Base-by-base conservation (phyloP, 441 rosid genomes). In the Gossypium davidsonii region DNA sequence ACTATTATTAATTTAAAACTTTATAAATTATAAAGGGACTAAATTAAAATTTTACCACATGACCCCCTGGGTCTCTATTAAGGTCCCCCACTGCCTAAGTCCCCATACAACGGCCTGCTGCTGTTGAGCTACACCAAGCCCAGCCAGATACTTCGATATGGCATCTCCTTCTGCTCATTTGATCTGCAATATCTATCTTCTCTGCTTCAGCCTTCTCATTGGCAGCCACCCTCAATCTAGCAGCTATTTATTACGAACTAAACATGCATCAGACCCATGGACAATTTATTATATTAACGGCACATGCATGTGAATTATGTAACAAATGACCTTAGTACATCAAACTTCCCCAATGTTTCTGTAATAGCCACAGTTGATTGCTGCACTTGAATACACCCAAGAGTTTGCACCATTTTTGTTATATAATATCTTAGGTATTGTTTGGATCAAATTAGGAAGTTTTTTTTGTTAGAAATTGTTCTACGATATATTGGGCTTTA, bases 261-360 rank as follows among this genome's bases (percentile, higher is more conserved):
- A 44, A 49, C 26, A 48, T 1, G 53, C 9, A 59, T 67, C 23
- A 67, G 21, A 48, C 55, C 5, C 39, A 64, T 7, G 10, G 28
- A 56, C 60, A 20, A 14, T 4, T 26, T 26, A 26, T 20, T 17
- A 56, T 28, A 14, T 18, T 37, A 20, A 3, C 31, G 88, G 95
- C 68, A 90, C 91, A 0, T 84, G 28, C 28, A 26, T 26, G 28
- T 26, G 28, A 26, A 26, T 25, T 25, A 25, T 25, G 28, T 25
- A 25, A 25, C 28, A 26, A 26, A 26, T 26, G 28, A 26, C 4
- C 28, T 26, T 26, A 26, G 28, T 26, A 26, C 86, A 37, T 87
- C 92, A 67, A 88, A 93, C 77, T 79, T 93, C 67, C 98, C 98
- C 77, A 93, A 91, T 11, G 82, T 85, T 83, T 93, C 94, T 72